Base-by-base conservation (phyloP, 1,284 basidiomycete species). In the Coriolopsis trogii region DNA sequence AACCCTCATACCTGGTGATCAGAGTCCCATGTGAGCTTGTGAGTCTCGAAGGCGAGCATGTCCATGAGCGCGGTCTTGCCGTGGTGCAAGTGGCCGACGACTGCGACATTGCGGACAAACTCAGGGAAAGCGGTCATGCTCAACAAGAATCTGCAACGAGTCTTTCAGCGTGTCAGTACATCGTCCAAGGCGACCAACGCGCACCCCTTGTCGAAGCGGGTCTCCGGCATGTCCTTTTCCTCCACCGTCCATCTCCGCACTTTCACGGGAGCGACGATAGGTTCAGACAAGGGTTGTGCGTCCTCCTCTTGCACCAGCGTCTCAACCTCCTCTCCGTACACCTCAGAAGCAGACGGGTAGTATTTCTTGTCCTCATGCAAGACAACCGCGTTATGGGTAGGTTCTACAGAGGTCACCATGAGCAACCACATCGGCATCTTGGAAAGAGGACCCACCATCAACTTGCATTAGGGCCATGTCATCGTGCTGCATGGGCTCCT, bases 251-350 rank as follows among this genome's bases (percentile, higher is more conserved):
- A 98, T 78, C 87, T 93, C 55, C 94, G 82, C 49, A 91, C 85
- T 75, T 97, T 98, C 59, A 99, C 82, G 20, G 97, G 97, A 29
- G 94, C 94, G 56, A 99, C 81, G 59, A 99, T 96, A 30, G 97
- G 97, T 67, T 99, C 94, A 3, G 92, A 84, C 6, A 99, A 80
- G 7, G 93, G 94, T 70, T 99, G 97, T 3, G 92, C 85, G 67
- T 99, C 97, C 74, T 99, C 97, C 71, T 99, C 97, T 70, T 99
- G 95, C 1, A 99, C 97, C 64, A 99, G 74, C 1, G 96, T 91
- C 74, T 99, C 96, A 20, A 99, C 96, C 52, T 89, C 96, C 39
- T 85, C 80, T 7, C 96, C 97, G 68, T 99, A 99, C 1, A 96
- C 86, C 42, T 98, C 93, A 48, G 80, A 79, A 0, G 97, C 97